Base-by-base conservation (phyloP, 352 stramenopile species). In the Phytophthora fragariae region DNA sequence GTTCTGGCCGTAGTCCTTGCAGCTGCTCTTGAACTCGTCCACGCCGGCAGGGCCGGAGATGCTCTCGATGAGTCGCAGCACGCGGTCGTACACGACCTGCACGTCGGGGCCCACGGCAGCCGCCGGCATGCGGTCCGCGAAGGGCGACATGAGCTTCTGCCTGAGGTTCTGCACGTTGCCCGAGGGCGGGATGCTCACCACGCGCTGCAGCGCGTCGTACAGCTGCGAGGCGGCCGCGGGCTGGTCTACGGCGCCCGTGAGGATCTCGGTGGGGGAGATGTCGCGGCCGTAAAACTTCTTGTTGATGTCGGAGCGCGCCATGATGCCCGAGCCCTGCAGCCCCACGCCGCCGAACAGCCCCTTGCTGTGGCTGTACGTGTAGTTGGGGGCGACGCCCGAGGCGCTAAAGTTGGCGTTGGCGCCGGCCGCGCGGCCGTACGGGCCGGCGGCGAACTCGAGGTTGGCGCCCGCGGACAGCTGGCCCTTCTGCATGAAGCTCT, bases 211-310 rank as follows among this genome's bases (percentile, higher is more conserved):
- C 24, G 85, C 84, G 47, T 95, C 90, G 61, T 97, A 97, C 21
- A 97, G 76, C 68, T 91, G 86, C 52, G 85, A 91, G 17, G 88
- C 90, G n/a, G 90, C 87, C 2, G 85, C 84, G 1, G 88, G 90
- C 68, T 95, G 90, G 62, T 95, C 88, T 21, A 97, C 90, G 7
- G 84, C 86, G 10, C 90, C 90, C 1, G 85, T 95, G 24, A 97
- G 62, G 62, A 97, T 96, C 73, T 97, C 90, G 0, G 85, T 92
- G 27, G 90, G 90, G 54, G 86, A 86, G 61, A 97, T 93, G 35
- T 97, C 87, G 10, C 86, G 82, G n/a, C 90, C 90, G 65, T 97
- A 97, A 60, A 97, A 97, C 63, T 92, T 93, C 74, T 92, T 91
- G 80, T 97, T 97, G 49, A 97, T 81, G 57, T 96, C 89, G 17